Base-by-base conservation (phyloP, 306 rosid species). In the Lupinus albus region DNA sequence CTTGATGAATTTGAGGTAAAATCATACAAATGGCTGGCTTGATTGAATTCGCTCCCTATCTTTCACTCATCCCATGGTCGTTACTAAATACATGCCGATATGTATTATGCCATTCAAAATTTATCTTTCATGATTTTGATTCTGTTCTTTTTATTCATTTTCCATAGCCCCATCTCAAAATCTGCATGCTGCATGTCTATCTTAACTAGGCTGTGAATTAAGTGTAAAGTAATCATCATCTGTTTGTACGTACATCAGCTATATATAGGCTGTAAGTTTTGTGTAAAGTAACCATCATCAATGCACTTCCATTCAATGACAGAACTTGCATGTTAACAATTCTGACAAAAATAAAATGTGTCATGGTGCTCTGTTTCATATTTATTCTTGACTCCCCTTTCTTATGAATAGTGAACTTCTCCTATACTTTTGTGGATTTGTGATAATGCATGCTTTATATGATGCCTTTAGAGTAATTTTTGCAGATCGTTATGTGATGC, bases 1-100 rank as follows among this genome's bases (percentile, higher is more conserved):
- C 80, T 90, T 6, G 87, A 78, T 33, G 94, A 88, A 14, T 76
- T 83, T 66, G 91, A 90, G 98, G 98, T 93, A 81, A 76, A 65
- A 62, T 7, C 39, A 55, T 14, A 21, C 12, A 12, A 11, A 21
- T 33, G 45, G 15, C 58, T 58, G 8, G 36, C 25, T 65, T 1
- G 30, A 58, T 16, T 44, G 49, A 45, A 20, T 44, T 16, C 16
- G 11, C 7, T 54, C 35, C 33, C 11, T 60, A 48, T 46, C 54
- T 60, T 73, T 64, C 17, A 67, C 11, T 11, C 63, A 36, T 12
- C 32, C 69, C 61, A 32, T 32, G 59, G 59, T 17, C 50, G 11
- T 68, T 61, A 52, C 71, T 49, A 35, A 33, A 36, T 30, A 38
- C 15, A 60, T 67, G 68, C 56, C 15, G 4, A 18, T 41, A 38